A percentile compares a stretch with the other conserved stretches of the same genome.
Evolutionary conservation across 805 yeast species (phyloP).

Genomic region (Ogataea pilisensis): DNA sequence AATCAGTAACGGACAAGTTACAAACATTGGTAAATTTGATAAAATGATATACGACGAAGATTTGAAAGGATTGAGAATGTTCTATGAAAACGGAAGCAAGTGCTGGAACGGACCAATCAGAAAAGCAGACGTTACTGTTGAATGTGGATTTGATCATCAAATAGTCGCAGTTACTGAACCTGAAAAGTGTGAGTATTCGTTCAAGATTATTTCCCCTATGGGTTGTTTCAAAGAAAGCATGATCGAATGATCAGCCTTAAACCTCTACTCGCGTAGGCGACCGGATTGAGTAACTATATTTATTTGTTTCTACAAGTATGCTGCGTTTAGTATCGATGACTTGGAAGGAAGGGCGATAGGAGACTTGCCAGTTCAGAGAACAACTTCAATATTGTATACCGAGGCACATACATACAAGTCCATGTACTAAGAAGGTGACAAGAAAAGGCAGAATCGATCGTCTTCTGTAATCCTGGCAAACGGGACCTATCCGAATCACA

Average conservation of each 20-base stretch:
- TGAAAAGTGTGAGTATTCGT: constrained; percentile 76
- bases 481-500: no score
- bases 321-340: no score
- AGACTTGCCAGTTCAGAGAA: no score
- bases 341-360: no score
- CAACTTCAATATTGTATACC: no score
- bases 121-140: constrained; percentile 56
- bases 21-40: constrained; percentile 47
- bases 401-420: no score
- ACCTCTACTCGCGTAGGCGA: no score
- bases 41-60: constrained; percentile 11
- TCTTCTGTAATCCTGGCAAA: no score
- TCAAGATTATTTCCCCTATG: constrained; percentile 45
- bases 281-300: no score
- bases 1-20: constrained; percentile 39
- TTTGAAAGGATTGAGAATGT: constrained; percentile 12
- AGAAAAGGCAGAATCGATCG: no score
- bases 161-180: constrained; percentile 77
- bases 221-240: constrained; percentile 34
- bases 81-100: constrained; percentile 59
- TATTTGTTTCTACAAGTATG: no score
- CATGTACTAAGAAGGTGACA: no score
- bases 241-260: constrained; percentile 1
- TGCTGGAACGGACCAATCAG: constrained; percentile 97
- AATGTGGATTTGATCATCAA: constrained; percentile 59